Evolutionary conservation across 331 rosid species (phyloP), one percentile per base, ranked within the genome.

Genomic region (Acacia concinna): DNA sequence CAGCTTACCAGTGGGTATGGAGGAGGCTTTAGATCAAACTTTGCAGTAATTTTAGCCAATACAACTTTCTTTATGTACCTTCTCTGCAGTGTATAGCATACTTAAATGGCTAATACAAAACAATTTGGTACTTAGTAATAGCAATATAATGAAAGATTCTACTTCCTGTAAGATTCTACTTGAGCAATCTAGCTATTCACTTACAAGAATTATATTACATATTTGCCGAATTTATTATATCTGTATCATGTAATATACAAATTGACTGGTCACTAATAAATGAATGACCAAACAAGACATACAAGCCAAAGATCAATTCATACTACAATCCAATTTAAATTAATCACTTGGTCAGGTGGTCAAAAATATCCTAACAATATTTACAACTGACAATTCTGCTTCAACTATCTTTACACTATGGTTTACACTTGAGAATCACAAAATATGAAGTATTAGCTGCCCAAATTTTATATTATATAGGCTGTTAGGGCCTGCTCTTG

Each of bases 1-100:
- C 68, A 83, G 47, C 74, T 77, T 83, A 86, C 89, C 56, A 83
- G 66, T 1, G 85, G 83, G 71, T 86, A 86, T 2, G 89, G 89
- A 0, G 89, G 89, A 15, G 85, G 89, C 43, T 77, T 83, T 71
- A 86, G 52, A 73, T 83, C 87, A 78, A 86, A 74, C 40, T 38
- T 78, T 46, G 89, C 75, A 47, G 79, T 63, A 76, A 81, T 83
- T 78, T 64, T 21, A 65, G 79, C 31, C 21, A 17, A 23, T 6
- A 74, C 74, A 57, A 38, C 81, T 54, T 77, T 83, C 71, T 60
- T 64, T 65, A 56, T 66, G 75, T 79, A 78, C 59, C 78, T 77
- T 63, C 71, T 73, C 87, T 86, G 87, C 77, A 69, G 67, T 30
- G 78, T 74, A 73, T 25, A 73, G 68, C 63, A 57, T 38, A 23